Evolutionary conservation across 352 stramenopile species (phyloP), one percentile per base, ranked within the genome.

Genomic region (Phytophthora constricta): DNA sequence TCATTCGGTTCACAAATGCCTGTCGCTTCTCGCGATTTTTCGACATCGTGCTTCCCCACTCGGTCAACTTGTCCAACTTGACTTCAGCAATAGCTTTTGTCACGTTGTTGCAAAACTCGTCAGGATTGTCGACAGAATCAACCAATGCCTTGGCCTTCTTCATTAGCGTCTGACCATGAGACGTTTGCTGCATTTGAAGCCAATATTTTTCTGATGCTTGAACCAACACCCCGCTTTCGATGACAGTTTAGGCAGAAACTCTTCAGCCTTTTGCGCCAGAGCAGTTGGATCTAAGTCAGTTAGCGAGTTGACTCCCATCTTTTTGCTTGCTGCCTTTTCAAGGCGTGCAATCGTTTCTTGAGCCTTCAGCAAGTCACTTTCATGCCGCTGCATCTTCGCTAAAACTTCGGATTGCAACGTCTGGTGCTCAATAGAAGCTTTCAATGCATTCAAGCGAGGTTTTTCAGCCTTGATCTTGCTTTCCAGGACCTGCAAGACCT

Each of bases 1-100:
- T 96, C 62, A 96, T 76, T 19, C 76, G 78, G 61, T 96, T 76
- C 16, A 94, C 74, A 41, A 94, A 92, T 45, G 84, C 80, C 60
- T 96, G 87, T 2, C 87, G 77, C 52, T 92, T 92, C 46, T 89
- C 72, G 5, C 72, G 65, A 47, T 92, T 82, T 20, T 68, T 82
- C 23, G 83, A 79, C 26, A 95, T 62, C 19, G 81, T 86, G 22
- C 19, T 84, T 11, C 82, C 83, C 85, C 87, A 93, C 39, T 75
- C 79, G 0, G 84, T 77, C 34, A 94, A 62, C 26, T 91, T 89
- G 31, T 92, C 82, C 10, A 92, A 58, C 47, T 92, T 77, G 11
- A 91, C 78, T 55, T 91, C 83, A 0, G 76, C 61, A 41, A 93
- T 91, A 41, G 74, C 82, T 42, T 87, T 86, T 4, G 79, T 89